Base-by-base conservation (phyloP, 192 early-diverging fungal genomes). In the Rhizophagus prolifer region DNA sequence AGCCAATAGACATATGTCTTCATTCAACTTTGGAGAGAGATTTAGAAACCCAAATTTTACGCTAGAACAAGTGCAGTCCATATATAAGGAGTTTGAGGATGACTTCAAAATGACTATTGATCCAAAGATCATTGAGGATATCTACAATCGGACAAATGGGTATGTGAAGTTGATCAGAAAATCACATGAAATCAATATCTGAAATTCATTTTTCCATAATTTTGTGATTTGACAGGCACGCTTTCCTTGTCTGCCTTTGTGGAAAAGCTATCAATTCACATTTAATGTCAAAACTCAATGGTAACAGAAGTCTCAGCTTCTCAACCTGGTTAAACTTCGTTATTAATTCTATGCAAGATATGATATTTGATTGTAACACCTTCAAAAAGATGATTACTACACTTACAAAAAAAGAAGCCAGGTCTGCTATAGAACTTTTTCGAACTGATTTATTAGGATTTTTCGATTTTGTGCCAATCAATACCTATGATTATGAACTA, bases 11-110 rank as follows among this genome's bases (percentile, higher is more conserved):
- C 58, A 14, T 28, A 74, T 26, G 36, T 82, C 81, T 36, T 74
- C 81, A 0, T 82, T 76, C 71, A 82, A 82, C 66, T 46, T 75
- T 19, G 44, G 61, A 4, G 78, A 82, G 3, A 47, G 69, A 66
- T 76, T 82, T 62, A 68, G 34, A 59, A 82, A 82, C 61, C 70
- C 41, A 71, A 64, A 77, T 73, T 70, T 81, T 34, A 75, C 81
- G 9, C 5, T 47, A 58, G 78, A 76, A 36, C 81, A 82, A 69
- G 81, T 82, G 30, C 74, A 65, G 30, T 61, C 31, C 9, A 4
- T 74, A 63, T 74, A 63, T 19, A 60, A 38, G 6, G 30, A 78
- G 6, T 78, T 70, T 70, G 76, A 10, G 21, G 3, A 59, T 30
- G 50, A 78, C 21, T 59, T 10, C 7, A 7, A 62, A 0, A 47